Conservation (phyloP, 1,139 yeast genomes). For the Schizosaccharomyces versatilis region DNA sequence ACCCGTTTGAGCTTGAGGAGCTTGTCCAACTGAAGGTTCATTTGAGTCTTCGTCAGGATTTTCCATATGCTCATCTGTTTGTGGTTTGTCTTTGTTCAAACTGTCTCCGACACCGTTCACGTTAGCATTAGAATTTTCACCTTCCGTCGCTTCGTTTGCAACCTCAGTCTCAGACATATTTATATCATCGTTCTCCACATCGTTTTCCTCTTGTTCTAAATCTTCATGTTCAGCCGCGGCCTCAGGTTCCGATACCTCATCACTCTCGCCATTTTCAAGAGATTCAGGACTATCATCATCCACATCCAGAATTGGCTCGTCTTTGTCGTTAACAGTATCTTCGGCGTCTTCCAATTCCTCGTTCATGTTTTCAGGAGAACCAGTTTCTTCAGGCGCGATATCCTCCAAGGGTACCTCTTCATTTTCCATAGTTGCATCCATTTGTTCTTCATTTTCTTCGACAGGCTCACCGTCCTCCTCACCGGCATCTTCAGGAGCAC, state of each 20-base stretch:
- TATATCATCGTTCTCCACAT: conserved; percentile 14
- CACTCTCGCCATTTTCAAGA: neutral
- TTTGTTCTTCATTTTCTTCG: conserved; percentile 8
- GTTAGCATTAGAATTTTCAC: neutral
- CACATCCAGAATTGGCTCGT: conserved; percentile 1
- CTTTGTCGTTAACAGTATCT: neutral
- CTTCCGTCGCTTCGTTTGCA: conserved; percentile 12
- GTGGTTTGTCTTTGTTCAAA: neutral
- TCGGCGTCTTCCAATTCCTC: conserved; percentile 14
- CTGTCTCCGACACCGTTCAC: no score
- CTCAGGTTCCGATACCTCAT: conserved; percentile 24
- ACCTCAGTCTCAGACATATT: conserved; percentile 14
- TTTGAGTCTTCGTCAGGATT: neutral
- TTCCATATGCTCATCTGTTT: neutral
- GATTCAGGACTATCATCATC: neutral
- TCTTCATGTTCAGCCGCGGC: conserved; percentile 23
- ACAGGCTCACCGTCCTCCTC: conserved; percentile 4
- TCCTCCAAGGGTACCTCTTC: conserved; percentile 12
- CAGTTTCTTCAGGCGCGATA: conserved; percentile 20
- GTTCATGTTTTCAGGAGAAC: conserved; percentile 14
- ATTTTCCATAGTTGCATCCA: neutral
- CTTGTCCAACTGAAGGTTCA: neutral
- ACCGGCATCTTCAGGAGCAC: conserved; percentile 13
- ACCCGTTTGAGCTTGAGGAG: neutral
- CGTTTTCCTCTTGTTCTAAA: conserved; percentile 18